Percentiles rank a stretch among this genome's conserved stretches.
Evolutionary conservation across 768 basidiomycete species (phyloP).

Genomic region (Clavaria fumosa): DNA sequence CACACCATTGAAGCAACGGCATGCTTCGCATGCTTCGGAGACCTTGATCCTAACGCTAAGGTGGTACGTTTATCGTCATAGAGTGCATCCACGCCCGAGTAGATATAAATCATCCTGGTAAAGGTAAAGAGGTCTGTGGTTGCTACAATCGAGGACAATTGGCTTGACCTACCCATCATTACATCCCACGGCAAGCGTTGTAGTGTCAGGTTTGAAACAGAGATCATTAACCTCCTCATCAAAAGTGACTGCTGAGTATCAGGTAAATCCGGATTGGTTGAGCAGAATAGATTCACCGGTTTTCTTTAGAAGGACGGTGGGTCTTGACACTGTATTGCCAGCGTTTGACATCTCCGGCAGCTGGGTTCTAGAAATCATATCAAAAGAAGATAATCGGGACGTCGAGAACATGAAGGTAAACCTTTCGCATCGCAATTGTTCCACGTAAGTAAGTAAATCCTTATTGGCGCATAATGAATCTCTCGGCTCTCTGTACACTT

Average conservation of each 20-base stretch:
- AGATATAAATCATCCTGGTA: conserved; percentile 15
- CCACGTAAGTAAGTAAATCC: no score
- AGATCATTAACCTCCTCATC: conserved; percentile 26
- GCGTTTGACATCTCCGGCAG: conserved; percentile 1
- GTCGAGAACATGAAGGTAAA: conserved; percentile 10
- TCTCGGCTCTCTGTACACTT: no score
- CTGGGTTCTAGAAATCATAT: background rate
- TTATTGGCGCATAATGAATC: no score
- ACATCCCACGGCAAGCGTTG: conserved; percentile 25
- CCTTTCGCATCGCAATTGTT: no score
- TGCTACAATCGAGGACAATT: background rate
- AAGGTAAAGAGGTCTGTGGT: conserved; percentile 1
- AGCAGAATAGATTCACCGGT: background rate
- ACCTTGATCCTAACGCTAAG: conserved; percentile 8
- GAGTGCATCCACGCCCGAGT: conserved; percentile 8
- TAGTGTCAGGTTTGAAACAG: conserved; percentile 27
- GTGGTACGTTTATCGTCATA: conserved; percentile 2
- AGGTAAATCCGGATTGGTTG: background rate
- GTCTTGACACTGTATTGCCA: background rate
- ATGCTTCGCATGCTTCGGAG: conserved; percentile 13
- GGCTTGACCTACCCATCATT: conserved; percentile 19
- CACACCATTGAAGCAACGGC: conserved; percentile 34
- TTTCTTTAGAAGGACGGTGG: background rate
- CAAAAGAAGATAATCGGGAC: background rate
- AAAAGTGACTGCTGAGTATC: conserved; percentile 11